Base-by-base conservation (phyloP, 1,284 basidiomycete genomes). In the Trichosporon coremiiforme region DNA sequence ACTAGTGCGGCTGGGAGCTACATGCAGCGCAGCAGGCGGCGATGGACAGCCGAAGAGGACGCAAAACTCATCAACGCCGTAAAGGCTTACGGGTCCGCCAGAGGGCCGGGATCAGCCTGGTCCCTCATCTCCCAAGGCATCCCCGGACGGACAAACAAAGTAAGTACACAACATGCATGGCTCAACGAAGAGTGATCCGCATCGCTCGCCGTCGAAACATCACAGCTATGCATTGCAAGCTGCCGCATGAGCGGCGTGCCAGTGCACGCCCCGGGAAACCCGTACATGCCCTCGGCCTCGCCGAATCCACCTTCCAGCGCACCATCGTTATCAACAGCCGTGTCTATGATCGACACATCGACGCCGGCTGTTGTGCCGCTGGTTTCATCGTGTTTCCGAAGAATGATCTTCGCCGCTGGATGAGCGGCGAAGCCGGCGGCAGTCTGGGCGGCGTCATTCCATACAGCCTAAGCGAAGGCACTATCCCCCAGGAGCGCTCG, bases 21-120 rank as follows among this genome's bases (percentile, higher is more conserved):
- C 15, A 38, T 53, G 4, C 67, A 65, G 47, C 55, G 68, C 17
- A 65, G 64, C 17, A 33, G 70, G 17, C 64, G 70, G 35, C 53
- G 60, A 5, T 76, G 75, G 75, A 76, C 72, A 6, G 36, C 41
- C 2, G 66, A 66, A 20, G 75, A 76, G 57, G 75, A 76, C 63
- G 64, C 55, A 4, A 65, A 70, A 35, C 71, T 76, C 15, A 69
- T 66, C 50, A 67, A 64, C 13, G 72, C 75, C 4, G 71, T 76
- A n/a, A 60, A 65, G 36, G 55, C 69, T 63, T 72, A 70, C 38
- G 73, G 75, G 8, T 63, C 50, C 2, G 45, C 67, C 4, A 65
- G 69, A 9, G 73, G 71, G 2, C 64, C 71, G 2, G 74, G 71
- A 5, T 72, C 72, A 1, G 69, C 71, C 17, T 76, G 75, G 75